Percentiles rank a stretch among this genome's conserved stretches.
These are phyloP conservation scores for Thalassiosira gravida DNA, from an alignment of 352 stramenopile genomes.

Conservation along the genomic window DNA sequence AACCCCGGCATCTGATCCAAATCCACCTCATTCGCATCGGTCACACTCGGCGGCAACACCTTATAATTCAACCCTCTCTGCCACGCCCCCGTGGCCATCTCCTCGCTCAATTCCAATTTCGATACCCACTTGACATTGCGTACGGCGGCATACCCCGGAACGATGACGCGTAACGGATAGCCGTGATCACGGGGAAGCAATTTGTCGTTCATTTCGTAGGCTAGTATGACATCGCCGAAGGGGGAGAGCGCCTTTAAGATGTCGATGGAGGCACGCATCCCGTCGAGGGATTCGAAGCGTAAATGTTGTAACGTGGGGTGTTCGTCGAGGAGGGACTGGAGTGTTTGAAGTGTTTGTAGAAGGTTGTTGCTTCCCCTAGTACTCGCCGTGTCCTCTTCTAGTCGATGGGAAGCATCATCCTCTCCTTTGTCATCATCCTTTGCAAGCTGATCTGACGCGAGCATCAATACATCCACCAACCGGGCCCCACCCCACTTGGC, in stretches of 20 bases:
- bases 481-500: conserved; percentile 93
- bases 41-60: conserved; percentile 75
- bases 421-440: conserved; percentile 49
- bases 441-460: conserved; percentile 86
- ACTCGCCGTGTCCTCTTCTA: conserved; percentile 50
- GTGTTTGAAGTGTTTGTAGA: conserved; percentile 38
- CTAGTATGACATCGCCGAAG: conserved; percentile 95
- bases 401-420: neutral
- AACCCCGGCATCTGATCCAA: neutral
- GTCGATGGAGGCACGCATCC: conserved; percentile 75
- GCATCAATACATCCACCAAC: conserved; percentile 91
- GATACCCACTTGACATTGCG: conserved; percentile 97
- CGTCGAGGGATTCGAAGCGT: conserved; percentile 76
- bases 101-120: conserved; percentile 85
- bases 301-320: conserved; percentile 86
- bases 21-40: conserved; percentile 47
- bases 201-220: conserved; percentile 97
- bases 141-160: conserved; percentile 93
- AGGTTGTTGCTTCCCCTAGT: conserved; percentile 72
- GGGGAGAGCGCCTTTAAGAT: conserved; percentile 92
- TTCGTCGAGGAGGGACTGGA: conserved; percentile 62
- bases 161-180: conserved; percentile 94
- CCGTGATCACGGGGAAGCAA: conserved; percentile 92
- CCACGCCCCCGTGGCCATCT: conserved; percentile 81
- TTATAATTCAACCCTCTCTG: conserved; percentile 87